Evolutionary conservation across 768 basidiomycete species (phyloP).

Genomic region (Trichaptum fuscoviolaceum): DNA sequence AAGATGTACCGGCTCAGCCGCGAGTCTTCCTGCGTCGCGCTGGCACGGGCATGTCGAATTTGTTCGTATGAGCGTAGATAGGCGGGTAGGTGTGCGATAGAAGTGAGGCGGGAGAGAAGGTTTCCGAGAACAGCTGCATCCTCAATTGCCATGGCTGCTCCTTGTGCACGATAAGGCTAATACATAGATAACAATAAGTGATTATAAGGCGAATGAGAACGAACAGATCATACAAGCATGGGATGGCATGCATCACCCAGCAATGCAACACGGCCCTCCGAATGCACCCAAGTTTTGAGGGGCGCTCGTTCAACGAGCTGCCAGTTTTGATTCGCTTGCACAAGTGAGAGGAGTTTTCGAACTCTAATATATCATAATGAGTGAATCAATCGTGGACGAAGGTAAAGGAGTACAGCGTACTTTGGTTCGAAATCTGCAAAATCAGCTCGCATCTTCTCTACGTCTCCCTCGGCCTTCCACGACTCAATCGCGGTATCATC

Average conservation of each 20-base stretch:
- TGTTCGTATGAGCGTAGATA: slow-evolving; percentile 23
- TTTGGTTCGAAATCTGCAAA: slow-evolving; percentile 23
- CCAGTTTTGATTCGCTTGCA: slow-evolving; percentile 21
- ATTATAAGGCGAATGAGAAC: background rate
- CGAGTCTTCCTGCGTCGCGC: slow-evolving; percentile 17
- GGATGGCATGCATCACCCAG: slow-evolving; percentile 26
- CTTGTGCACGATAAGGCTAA: slow-evolving; percentile 25
- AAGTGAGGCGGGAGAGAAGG: slow-evolving; percentile 22
- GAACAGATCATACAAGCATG: slow-evolving; percentile 14
- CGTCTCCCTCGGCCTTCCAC: slow-evolving; percentile 20
- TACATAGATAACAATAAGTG: background rate
- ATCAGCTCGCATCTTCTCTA: slow-evolving; percentile 22
- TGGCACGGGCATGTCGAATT: slow-evolving; percentile 20
- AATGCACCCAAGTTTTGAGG: slow-evolving; percentile 21
- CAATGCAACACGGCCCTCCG: slow-evolving; percentile 17
- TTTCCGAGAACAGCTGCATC: slow-evolving; percentile 26
- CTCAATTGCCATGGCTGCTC: slow-evolving; percentile 27
- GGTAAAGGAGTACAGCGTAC: slow-evolving; percentile 5
- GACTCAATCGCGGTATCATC: slow-evolving; percentile 15
- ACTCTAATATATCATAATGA: slow-evolving; percentile 5
- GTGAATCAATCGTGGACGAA: background rate
- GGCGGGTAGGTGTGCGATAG: slow-evolving; percentile 17
- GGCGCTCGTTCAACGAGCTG: slow-evolving; percentile 22
- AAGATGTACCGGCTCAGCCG: slow-evolving; percentile 24
- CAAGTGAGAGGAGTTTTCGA: slow-evolving; percentile 18